Base-by-base conservation (phyloP, 768 basidiomycete species). In the Tulasnella sp. region DNA sequence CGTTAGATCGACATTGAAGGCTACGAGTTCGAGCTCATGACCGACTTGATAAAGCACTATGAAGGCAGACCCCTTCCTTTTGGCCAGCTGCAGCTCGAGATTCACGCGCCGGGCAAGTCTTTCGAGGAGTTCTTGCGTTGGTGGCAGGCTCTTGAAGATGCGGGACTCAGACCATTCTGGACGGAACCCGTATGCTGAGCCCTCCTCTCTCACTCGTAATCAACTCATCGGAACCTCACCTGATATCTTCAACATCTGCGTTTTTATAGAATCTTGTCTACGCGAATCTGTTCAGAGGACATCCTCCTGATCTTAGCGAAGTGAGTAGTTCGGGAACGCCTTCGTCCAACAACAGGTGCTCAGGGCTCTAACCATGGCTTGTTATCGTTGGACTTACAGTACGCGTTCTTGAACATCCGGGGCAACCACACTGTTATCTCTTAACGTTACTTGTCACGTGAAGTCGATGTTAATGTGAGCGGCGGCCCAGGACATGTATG, bases 1-100 rank as follows among this genome's bases (percentile, higher is more conserved):
- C 50, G 4, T 12, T 31, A 60, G 44, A 62, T 62, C n/a, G 62
- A 62, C 29, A 59, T 62, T 30, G 62, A 62, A 49, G 62, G 62
- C n/a, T 59, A 31, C 56, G 62, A 62, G 38, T 62, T 62, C 27
- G 30, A 55, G 12, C 41, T 60, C 27, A 45, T 62, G n/a, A 45
- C 57, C 3, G 62, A 52, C 44, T 31, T 62, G 27, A 27, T 59
- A 9, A 55, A 53, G 10, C 43, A 49, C 12, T 60, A 60, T 51
- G 46, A 46, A 31, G 50, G 38, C 30, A 29, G 34, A 19, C 59
- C 59, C 25, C 52, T 62, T n/a, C 62, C 62, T 11, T 62, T 62
- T 43, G 62, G 62, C 10, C 62, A 62, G 22, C 42, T 62, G 21
- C 62, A 62, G 38, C 49, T 62, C 19, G 62, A 62, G 53, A 49